phyloP scores from a whole-genome alignment of 345 rosid genomes.

The Erysimum cheiranthoides region DNA sequence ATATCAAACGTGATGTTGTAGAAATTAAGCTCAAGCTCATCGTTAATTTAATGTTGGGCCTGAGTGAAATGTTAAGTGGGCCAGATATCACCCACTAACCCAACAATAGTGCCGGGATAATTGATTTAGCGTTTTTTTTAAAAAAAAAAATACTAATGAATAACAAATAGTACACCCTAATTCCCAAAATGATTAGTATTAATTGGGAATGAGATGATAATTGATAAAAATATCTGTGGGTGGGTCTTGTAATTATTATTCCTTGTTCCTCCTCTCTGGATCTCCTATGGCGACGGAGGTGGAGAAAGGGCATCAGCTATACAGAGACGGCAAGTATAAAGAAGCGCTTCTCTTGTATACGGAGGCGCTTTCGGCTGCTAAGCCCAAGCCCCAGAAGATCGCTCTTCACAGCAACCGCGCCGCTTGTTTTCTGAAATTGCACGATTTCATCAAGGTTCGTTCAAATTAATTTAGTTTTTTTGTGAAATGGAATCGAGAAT shows the following conservation, averaged over 20 bases:
- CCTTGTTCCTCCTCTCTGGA: constrained; percentile 25
- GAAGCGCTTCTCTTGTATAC: constrained; percentile 79
- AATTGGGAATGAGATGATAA: no score
- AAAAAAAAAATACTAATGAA: no score
- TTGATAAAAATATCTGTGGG: background rate
- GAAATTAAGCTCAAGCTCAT: no score
- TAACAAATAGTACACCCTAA: no score
- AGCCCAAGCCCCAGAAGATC: constrained; percentile 77
- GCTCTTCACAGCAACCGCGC: constrained; percentile 94
- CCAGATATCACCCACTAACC: background rate
- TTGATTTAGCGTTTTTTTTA: background rate
- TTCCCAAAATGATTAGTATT: no score
- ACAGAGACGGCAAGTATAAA: constrained; percentile 70
- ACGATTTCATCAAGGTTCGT: constrained; percentile 73
- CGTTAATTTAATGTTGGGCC: no score
- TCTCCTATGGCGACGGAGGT: constrained; percentile 63
- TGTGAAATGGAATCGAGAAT: no score
- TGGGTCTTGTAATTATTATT: constrained; percentile 6
- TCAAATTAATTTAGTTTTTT: no score
- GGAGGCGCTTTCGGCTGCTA: constrained; percentile 76
- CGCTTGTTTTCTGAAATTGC: constrained; percentile 85
- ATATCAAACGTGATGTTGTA: no score
- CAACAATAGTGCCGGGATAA: constrained; percentile 15
- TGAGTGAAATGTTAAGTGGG: constrained; percentile 6
- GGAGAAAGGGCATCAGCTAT: constrained; percentile 87